Conservation (phyloP, 371 early-diverging fungal species). For the Thermomucor indicae-seudaticae region DNA sequence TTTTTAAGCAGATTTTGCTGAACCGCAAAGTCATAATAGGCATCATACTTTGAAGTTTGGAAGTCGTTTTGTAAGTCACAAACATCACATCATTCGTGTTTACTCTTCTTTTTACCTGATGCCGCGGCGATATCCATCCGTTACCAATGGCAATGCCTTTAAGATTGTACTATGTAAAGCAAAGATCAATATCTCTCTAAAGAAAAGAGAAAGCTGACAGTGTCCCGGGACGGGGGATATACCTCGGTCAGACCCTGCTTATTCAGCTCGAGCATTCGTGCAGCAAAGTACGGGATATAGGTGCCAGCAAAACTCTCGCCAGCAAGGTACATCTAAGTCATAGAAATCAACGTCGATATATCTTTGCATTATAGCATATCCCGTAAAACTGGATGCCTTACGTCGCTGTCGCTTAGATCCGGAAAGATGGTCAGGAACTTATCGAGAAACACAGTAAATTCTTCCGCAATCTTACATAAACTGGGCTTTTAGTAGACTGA, state of each 20-base stretch:
- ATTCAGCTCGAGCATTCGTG: slow-evolving; percentile 52
- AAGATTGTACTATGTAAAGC: slow-evolving; percentile 43
- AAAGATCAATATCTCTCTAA: neutral
- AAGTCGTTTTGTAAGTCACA: neutral
- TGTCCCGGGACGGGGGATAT: neutral
- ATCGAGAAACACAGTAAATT: slow-evolving; percentile 62
- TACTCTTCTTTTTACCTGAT: slow-evolving; percentile 49
- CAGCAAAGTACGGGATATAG: slow-evolving; percentile 80
- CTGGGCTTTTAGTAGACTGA: neutral
- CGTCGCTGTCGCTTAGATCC: slow-evolving; percentile 44
- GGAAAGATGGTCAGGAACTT: slow-evolving; percentile 63
- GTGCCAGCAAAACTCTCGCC: slow-evolving; percentile 89
- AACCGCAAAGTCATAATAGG: slow-evolving; percentile 46
- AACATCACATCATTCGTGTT: neutral
- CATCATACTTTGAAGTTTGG: slow-evolving; percentile 38
- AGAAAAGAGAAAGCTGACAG: neutral
- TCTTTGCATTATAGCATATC: slow-evolving; percentile 7
- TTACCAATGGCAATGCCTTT: slow-evolving; percentile 78
- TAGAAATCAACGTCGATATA: neutral
- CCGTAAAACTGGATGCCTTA: slow-evolving; percentile 12
- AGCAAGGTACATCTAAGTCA: slow-evolving; percentile 65
- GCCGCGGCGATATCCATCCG: slow-evolving; percentile 83
- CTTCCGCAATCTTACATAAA: slow-evolving; percentile 33
- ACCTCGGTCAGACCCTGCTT: slow-evolving; percentile 20
- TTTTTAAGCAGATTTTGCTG: slow-evolving; percentile 34